These are phyloP conservation scores for Galeopsis tetrahit DNA, from an alignment of 257 asterid species.

Conservation along the genomic window DNA sequence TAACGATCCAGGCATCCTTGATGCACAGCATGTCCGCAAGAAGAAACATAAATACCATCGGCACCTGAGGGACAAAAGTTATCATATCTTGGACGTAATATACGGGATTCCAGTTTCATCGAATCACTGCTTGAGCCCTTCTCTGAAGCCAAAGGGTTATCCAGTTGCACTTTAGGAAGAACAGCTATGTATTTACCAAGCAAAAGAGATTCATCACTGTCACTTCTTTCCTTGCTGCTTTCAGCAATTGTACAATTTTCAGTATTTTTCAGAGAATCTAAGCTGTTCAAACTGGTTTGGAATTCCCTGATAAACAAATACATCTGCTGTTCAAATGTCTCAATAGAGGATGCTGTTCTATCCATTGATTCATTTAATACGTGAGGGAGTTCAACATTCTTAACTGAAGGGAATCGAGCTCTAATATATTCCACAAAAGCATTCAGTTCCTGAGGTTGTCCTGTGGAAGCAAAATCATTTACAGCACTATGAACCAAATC, in stretches of 20 bases:
- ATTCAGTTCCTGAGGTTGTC: conserved; percentile 65
- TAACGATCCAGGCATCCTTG: conserved; percentile 96
- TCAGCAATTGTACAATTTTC: conserved; percentile 43
- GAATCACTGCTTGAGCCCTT: conserved; percentile 43
- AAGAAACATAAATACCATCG: conserved; percentile 85
- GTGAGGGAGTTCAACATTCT: conserved; percentile 55
- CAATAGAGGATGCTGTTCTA: conserved; percentile 47
- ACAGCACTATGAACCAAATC: conserved; percentile 69
- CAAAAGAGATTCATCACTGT: conserved; percentile 54
- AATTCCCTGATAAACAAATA: conserved; percentile 55
- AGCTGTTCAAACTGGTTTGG: conserved; percentile 37
- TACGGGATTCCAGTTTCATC: conserved; percentile 45
- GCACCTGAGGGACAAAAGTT: conserved; percentile 70
- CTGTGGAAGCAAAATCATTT: conserved; percentile 65
- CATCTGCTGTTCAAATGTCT: conserved; percentile 68
- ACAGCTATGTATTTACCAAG: conserved; percentile 84
- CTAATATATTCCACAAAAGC: conserved; percentile 63
- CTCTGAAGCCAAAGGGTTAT: conserved; percentile 67
- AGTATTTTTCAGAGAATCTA: conserved; percentile 34
- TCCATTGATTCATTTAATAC: conserved; percentile 39
- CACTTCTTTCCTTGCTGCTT: conserved; percentile 41
- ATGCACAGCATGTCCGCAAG: conserved; percentile 99
- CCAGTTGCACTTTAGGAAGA: conserved; percentile 62
- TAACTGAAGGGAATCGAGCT: conserved; percentile 64
- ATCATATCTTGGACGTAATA: conserved; percentile 47